Base-by-base conservation (phyloP, 2,329 filamentous ascomycete genomes). In the Aotearoamyces nothofagi region DNA sequence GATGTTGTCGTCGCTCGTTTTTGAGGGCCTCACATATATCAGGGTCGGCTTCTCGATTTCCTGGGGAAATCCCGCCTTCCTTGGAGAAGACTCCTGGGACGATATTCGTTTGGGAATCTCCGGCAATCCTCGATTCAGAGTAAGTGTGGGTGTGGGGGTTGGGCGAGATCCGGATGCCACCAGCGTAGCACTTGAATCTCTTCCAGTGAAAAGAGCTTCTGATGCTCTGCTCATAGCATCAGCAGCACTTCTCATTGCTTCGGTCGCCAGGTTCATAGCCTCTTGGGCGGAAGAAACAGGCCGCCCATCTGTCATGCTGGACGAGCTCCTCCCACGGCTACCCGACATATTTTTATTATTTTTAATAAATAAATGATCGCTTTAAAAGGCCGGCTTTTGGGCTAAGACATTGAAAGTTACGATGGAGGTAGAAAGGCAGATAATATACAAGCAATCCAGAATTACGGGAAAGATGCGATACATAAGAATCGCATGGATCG, bases 161-260 rank as follows among this genome's bases (percentile, higher is more conserved):
- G 22, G 5, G 22, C 12, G 12, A 13, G 22, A 24, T 12, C 11
- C 22, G 3, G 24, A 12, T 15, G 11, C 15, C 13, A 15, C 11
- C 6, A 15, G 15, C 7, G 15, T 15, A 26, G 24, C 24, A 17
- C 12, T 15, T 26, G 24, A 26, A 26, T n/a, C 24, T 6, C 24
- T 26, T 26, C 15, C 16, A 5, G 11, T 15, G 6, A n/a, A 10
- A 4, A 49, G 45, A 5, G 46, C 43, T 26, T 46, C 43, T 3
- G 45, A 47, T 14, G 44, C 46, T 11, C 40, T 40, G 3, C 41
- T 37, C 44, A 50, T 49, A 25, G 44, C 45, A 22, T 47, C 39
- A 20, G 45, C 46, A 5, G 47, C 47, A 11, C 36, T 37, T 33
- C 47, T 39, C 43, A 49, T 46, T 9, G 46, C 45, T 24, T 47